Evolutionary conservation across 1,139 yeast genomes (phyloP).

Genomic region (Zygoascus hellenicus): DNA sequence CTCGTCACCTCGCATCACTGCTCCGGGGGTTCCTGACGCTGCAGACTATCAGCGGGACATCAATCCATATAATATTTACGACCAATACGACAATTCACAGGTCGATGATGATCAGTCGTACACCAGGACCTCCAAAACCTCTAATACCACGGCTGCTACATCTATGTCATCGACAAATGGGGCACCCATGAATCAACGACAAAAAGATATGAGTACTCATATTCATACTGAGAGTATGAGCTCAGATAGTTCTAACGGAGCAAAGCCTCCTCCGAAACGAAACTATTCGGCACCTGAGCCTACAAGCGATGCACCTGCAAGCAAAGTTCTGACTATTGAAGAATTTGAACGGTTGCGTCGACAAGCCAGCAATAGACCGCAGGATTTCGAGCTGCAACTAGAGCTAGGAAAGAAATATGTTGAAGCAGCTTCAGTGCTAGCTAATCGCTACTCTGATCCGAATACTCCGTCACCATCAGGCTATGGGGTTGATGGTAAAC

Average conservation of each 20-base stretch:
- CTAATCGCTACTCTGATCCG: conserved; percentile 31
- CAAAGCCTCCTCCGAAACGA: conserved; percentile 28
- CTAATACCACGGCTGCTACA: conserved; percentile 2
- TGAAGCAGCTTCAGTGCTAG: conserved; percentile 32
- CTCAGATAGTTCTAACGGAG: not conserved
- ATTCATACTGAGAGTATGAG: conserved; percentile 3
- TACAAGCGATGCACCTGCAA: not conserved
- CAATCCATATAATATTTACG: not conserved
- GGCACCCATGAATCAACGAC: not conserved
- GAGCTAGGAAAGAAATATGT: conserved; percentile 36
- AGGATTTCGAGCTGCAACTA: conserved; percentile 32
- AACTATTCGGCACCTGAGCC: conserved; percentile 20
- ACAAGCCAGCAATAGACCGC: conserved; percentile 27
- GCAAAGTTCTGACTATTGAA: conserved; percentile 24
- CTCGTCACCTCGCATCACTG: not conserved
- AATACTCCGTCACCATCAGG: conserved; percentile 25
- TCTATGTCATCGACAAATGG: not conserved
- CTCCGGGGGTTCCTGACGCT: conserved; percentile 15
- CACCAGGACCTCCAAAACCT: not conserved
- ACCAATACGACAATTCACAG: conserved; percentile 1
- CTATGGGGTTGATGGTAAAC: conserved; percentile 34
- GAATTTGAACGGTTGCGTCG: conserved; percentile 30
- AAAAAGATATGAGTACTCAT: not conserved
- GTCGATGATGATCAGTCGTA: not conserved
- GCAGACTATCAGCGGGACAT: conserved; percentile 22